phyloP scores from a whole-genome alignment of 805 yeast genomes.

The Suhomyces sp. region DNA sequence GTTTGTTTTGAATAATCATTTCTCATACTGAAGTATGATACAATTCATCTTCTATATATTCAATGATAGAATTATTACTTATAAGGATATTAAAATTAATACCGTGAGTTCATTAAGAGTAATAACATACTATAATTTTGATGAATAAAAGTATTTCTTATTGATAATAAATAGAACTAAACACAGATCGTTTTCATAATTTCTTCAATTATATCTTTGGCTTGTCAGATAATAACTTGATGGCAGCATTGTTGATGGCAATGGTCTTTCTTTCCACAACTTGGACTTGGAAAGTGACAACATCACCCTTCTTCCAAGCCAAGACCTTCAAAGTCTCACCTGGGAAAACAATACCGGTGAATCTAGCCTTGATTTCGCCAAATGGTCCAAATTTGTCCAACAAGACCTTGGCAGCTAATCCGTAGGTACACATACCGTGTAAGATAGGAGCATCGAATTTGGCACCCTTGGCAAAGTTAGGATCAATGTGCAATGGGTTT shows the following conservation, averaged over 20 bases:
- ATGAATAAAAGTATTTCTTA: background rate
- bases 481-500: constrained; percentile 95
- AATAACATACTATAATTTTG: too few relatives aligned
- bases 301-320: constrained; percentile 81
- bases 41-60: too few relatives aligned
- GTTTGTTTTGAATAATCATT: too few relatives aligned
- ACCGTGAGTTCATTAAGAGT: too few relatives aligned
- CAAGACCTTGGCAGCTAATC: constrained; percentile 73
- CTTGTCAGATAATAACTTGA: constrained; percentile 49
- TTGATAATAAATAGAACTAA: constrained; percentile 3
- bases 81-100: too few relatives aligned
- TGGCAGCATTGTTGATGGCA: constrained; percentile 86
- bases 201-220: constrained; percentile 31
- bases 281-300: constrained; percentile 75
- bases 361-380: constrained; percentile 84
- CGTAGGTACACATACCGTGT: constrained; percentile 89
- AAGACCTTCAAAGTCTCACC: constrained; percentile 80
- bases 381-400: constrained; percentile 78
- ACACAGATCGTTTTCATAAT: constrained; percentile 2
- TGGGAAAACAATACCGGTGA: constrained; percentile 88
- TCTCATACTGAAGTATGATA: too few relatives aligned
- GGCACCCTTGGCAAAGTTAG: constrained; percentile 82
- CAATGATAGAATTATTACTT: too few relatives aligned
- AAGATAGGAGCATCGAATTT: constrained; percentile 82
- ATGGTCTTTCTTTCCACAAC: constrained; percentile 72